Base-by-base conservation (phyloP, 176 grass and related monocot species). In the Saccharum spontaneum region DNA sequence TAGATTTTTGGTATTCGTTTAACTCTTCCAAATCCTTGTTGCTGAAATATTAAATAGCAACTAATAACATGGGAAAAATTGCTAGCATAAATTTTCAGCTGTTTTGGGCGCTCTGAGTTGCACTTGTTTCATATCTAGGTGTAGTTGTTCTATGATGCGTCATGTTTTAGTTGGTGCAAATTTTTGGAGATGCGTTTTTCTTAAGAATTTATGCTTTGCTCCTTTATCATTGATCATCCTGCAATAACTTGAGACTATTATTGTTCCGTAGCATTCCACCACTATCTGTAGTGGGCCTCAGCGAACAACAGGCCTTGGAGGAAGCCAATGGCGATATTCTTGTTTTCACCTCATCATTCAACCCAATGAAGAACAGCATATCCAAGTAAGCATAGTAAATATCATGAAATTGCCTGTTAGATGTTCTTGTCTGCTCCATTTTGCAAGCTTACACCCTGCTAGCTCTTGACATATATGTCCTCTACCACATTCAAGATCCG, bases 281-380 rank as follows among this genome's bases (percentile, higher is more conserved):
- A 31, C 81, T 98, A 55, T 92, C 96, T 20, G 92, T 95, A 14
- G 96, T 95, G 43, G 96, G 96, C 57, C 89, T 94, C 9, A 98
- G 88, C 1, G 96, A 98, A 83, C 93, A 98, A 77, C 31, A 98
- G 30, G 93, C 93, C 83, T 30, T 95, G 66, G 90, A 89, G 31
- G 89, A 95, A 74, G 82, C 86, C 61, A 94, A 91, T 36, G 86
- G 86, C 73, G 93, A 95, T 15, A 33, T 98, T 81, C 89, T 98
- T 71, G 66, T 98, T 71, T 98, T 86, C 82, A 95, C 88, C 73
- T 95, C 97, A 67, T 81, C 83, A 59, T 98, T 98, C 85, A 98
- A 88, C 23, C 97, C 97, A 55, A 95, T 98, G 97, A 98, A 90
- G 84, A 95, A 98, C 81, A 94, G 91, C 68, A 98, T 98, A 79